These are phyloP conservation scores for Geranium rotundifolium DNA, from an alignment of 345 rosid species.

Conservation along the genomic window DNA sequence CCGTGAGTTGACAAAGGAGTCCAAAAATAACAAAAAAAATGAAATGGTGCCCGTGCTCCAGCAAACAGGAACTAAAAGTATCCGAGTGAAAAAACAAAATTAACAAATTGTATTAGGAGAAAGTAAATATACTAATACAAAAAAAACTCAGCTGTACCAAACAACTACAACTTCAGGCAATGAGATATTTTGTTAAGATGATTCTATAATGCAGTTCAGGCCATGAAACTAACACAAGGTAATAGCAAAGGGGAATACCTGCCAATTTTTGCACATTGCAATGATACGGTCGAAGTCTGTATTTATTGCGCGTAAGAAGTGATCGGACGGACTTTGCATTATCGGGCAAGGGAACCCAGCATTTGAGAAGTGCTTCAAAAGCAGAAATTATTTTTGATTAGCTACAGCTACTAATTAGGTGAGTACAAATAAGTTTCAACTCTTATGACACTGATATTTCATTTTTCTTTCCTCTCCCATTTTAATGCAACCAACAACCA, in stretches of 20 bases:
- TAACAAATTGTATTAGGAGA: too few relatives aligned
- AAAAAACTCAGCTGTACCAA: neutral
- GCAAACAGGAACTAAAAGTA: too few relatives aligned
- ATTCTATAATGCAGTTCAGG: neutral
- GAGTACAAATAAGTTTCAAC: neutral
- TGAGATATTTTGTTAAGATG: neutral
- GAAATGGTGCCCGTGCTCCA: neutral
- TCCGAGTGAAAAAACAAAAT: too few relatives aligned
- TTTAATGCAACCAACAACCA: neutral
- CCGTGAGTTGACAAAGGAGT: neutral
- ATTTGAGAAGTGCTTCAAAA: slow-evolving; percentile 87
- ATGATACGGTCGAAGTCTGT: slow-evolving; percentile 97
- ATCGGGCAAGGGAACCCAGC: slow-evolving; percentile 99
- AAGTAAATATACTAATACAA: neutral
- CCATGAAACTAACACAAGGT: neutral
- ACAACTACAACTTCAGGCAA: neutral
- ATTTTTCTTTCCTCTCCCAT: neutral
- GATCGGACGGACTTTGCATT: slow-evolving; percentile 99
- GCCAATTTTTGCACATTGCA: slow-evolving; percentile 98
- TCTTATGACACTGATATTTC: neutral
- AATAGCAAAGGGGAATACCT: slow-evolving; percentile 33
- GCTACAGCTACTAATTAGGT: slow-evolving; percentile 3
- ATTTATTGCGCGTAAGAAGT: slow-evolving; percentile 92
- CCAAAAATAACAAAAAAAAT: neutral
- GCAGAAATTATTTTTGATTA: slow-evolving; percentile 13